Evolutionary conservation across 768 basidiomycete species (phyloP), one percentile per base, ranked within the genome.

Genomic region (Trametes punicea): DNA sequence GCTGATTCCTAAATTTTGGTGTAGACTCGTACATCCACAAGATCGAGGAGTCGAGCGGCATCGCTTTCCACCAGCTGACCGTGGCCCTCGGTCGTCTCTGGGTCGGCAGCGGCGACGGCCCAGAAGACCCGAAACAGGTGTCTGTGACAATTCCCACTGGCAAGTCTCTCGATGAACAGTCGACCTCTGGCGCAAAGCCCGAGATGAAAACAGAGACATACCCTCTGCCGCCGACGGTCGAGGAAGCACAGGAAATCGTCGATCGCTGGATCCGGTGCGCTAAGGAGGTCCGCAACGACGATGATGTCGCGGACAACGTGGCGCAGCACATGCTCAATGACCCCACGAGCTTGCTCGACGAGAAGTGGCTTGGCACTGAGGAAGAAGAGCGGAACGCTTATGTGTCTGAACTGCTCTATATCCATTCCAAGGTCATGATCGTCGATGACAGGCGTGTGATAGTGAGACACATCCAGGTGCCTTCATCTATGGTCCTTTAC

Each of bases 401-500:
- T 70, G 82, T 90, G 18, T 84, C 86, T n/a, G 87, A 91, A 71
- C 59, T 88, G 62, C 71, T 88, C 20, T 93, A 93, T 63, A 92
- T 93, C 56, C 91, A 93, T 68, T 84, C 82, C 21, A 93, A 93
- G 75, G 69, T 96, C 23, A 96, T 97, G 94, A 90, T 96, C 50
- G 91, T 97, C 31, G 95, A 97, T 65, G 95, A 98, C 67, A 78
- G 83, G 29, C 78, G 86, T 31, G 93, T 97, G 41, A 92, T 98
- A 61, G 90, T 92, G 62, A 48, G 89, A 78, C 1, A 25, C 9
- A 18, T 20, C 26, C 10, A 44, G 36, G 18, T 51, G 27, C 0
- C 20, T 15, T n/a, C 16, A 33, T 26, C 4, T 1, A n/a, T 15
- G 40, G 29, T 41, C 5, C 31, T 31, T 13, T 31, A 6, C 34